A percentile compares a stretch with the other conserved stretches of the same genome.
Evolutionary conservation across 176 grass and related monocot species (phyloP).

Genomic region (Pontederia crassipes): DNA sequence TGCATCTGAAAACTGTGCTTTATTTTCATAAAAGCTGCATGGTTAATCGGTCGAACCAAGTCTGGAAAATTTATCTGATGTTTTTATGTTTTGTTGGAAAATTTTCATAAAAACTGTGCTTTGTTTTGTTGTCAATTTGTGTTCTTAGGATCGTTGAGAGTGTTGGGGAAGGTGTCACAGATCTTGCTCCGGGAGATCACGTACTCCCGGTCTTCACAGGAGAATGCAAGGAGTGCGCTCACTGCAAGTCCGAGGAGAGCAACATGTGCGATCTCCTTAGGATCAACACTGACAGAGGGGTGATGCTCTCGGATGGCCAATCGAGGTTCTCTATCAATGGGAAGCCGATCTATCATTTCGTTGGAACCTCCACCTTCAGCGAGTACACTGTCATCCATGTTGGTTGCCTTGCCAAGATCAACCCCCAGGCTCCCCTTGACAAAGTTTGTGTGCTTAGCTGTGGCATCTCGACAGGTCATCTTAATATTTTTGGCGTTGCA

Average conservation of each 20-base stretch:
- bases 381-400: background rate
- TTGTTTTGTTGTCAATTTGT: background rate
- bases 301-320: background rate
- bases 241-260: conserved; percentile 2
- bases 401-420: background rate
- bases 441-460: conserved; percentile 1
- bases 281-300: conserved; percentile 1
- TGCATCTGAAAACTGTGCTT: no score
- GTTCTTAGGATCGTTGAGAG: conserved; percentile 1
- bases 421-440: background rate
- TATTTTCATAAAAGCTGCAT: no score
- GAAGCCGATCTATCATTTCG: conserved; percentile 1
- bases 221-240: background rate
- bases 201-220: background rate
- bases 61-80: no score
- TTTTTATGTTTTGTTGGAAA: no score
- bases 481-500: no score
- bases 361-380: conserved; percentile 8
- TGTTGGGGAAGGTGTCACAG: background rate
- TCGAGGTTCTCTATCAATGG: background rate
- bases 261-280: conserved; percentile 6
- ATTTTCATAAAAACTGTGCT: background rate
- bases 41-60: no score
- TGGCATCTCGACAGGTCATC: background rate
- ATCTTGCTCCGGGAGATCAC: conserved; percentile 1